Conservation (phyloP, 345 rosid species). For the Heritiera fomes region DNA sequence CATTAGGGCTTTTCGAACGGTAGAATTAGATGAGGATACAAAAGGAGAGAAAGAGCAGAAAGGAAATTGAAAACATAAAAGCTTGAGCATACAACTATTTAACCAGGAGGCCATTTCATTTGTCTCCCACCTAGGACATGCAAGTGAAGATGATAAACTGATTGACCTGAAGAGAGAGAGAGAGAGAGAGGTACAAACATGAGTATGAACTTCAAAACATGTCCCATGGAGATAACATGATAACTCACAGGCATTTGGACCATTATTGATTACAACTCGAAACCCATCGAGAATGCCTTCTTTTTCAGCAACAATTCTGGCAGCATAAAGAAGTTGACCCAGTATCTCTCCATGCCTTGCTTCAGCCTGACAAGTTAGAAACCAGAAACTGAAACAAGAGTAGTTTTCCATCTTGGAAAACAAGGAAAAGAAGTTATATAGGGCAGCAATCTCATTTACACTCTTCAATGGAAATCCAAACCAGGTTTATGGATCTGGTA, state of each 20-base stretch:
- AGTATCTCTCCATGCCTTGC: slow-evolving; percentile 67
- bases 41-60: neutral
- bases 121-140: slow-evolving; percentile 90
- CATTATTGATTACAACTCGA: slow-evolving; percentile 92
- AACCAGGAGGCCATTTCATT: slow-evolving; percentile 97
- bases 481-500: neutral
- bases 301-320: slow-evolving; percentile 86
- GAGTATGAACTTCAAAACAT: neutral
- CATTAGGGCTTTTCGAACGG: neutral
- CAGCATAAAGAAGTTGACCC: slow-evolving; percentile 71
- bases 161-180: slow-evolving; percentile 66
- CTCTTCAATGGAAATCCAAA: neutral
- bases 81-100: slow-evolving; percentile 9
- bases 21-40: neutral
- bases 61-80: neutral
- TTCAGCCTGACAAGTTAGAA: slow-evolving; percentile 60
- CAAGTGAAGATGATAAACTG: slow-evolving; percentile 92
- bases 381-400: neutral
- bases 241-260: slow-evolving; percentile 73
- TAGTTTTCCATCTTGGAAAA: neutral
- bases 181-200: neutral
- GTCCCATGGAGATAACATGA: neutral
- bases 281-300: slow-evolving; percentile 89
- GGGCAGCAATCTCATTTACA: neutral
- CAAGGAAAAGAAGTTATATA: neutral